Evolutionary conservation across 1,139 yeast genomes (phyloP), one percentile per base, ranked within the genome.

Genomic region (Saccharomycopsis hybrid): DNA sequence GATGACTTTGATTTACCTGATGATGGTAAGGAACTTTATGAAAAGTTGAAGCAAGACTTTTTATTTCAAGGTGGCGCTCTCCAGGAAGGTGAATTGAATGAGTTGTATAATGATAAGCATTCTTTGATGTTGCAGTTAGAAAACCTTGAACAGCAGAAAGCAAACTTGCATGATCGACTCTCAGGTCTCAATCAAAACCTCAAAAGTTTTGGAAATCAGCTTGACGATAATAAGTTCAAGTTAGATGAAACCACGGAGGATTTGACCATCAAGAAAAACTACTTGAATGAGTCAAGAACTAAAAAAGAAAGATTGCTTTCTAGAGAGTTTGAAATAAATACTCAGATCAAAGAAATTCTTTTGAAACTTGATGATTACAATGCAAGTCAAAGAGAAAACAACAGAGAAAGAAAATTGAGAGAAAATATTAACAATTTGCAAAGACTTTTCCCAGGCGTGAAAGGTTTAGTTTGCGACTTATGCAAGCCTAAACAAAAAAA

Each of bases 401-500:
- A 77, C 50, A 78, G 78, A 54, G 96, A 86, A 57, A 73, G 76
- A 53, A 77, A 74, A 57, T 67, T 85, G 47, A 73, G 90, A 53
- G 96, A 88, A 58, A 87, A 83, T 58, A 81, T 86, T 2, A 67
- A 80, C 0, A 74, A 79, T 55, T 67, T 90, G 51, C 83, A 80
- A 59, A 77, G 86, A 59, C 67, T 83, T 29, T 78, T 86, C 56
- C 95, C 96, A 0, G 85, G 95, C 2, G 92, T 90, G 5, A 78
- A 76, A 57, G 97, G 97, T 1, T 66, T 87, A 29, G 80, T 90
- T 2, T 76, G 80, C 56, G 97, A 89, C 59, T 69, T 92, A 38
- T 85, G 95, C 44, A 78, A 80, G 51, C 96, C 97, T 7, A 74
- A 80, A 28, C 86, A 85, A 59, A 80, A 78, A 52, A 83, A 78